Base-by-base conservation (phyloP, 140 eudicot genomes). In the Senecio squalidus region DNA sequence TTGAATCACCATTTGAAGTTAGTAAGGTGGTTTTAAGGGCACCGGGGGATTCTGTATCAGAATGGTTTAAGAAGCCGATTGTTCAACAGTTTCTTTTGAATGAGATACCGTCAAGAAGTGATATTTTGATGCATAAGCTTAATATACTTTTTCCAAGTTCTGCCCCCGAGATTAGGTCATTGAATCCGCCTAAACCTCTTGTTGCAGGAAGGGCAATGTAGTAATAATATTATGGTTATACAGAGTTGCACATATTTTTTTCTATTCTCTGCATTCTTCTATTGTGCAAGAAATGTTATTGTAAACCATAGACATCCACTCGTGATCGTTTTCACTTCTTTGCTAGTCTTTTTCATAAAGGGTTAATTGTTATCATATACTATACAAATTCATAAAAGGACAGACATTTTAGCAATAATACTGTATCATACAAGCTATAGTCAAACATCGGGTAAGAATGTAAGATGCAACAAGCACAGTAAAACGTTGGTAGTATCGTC, bases 21-120 rank as follows among this genome's bases (percentile, higher is more conserved):
- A 87, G 96, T 62, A 92, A 87, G 73, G 98, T 92, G 78, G 98
- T 92, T 48, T 55, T 92, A 53, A 79, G 98, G 84, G 98, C 98
- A 43, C 96, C 98, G 0, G 98, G 98, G 47, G 98, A 92, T 28
- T 70, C 96, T 11, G 95, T 92, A 28, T 58, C 92, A 62, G 96
- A 92, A 59, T 92, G 98, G 98, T 92, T 92, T 67, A 92, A 92
- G 74, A 87, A 92, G 72, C 98, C 98, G 16, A 92, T 92, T 54
- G 98, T 92, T 54, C 98, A 92, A 73, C 91, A 92, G 74, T 92
- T 92, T 45, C 89, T 92, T 6, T 52, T 92, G 68, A 92, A 92
- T 67, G 98, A 92, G 83, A 87, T 92, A 46, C 98, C 98, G 17
- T 84, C 96, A 17, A 80, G 98, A 74, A 73, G 95, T 24, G 95